A percentile compares a stretch with the other conserved stretches of the same genome.
These are phyloP conservation scores for Juncus effusus DNA, from an alignment of 176 grass and related monocot species.

Conservation along the genomic window DNA sequence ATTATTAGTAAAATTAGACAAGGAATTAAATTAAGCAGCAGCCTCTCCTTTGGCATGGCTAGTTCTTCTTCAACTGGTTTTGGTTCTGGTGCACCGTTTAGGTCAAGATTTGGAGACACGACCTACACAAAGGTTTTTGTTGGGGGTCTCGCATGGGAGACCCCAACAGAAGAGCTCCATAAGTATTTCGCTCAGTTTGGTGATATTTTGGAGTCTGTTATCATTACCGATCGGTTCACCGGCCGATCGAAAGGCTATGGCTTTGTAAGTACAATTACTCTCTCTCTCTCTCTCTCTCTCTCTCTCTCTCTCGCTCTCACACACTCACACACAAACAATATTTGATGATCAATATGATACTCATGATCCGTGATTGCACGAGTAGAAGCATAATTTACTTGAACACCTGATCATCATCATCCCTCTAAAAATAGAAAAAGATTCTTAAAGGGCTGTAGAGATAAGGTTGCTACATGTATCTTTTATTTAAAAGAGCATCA, in stretches of 20 bases:
- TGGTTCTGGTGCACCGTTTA: slow-evolving; percentile 23
- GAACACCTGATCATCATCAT: not conserved
- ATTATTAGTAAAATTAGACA: not conserved
- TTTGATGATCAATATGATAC: not conserved
- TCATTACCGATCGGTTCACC: slow-evolving; percentile 77
- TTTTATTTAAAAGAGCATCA: not conserved
- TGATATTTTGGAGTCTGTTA: slow-evolving; percentile 92
- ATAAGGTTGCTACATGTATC: slow-evolving; percentile 14
- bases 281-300: not conserved
- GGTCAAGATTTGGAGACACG: slow-evolving; percentile 87
- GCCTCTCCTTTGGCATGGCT: not conserved
- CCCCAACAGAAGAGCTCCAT: slow-evolving; percentile 58
- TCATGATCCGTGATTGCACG: no score
- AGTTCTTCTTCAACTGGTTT: slow-evolving; percentile 30
- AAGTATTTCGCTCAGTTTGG: slow-evolving; percentile 73
- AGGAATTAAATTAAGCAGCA: not conserved
- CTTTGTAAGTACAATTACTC: slow-evolving; percentile 53
- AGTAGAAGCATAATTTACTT: not conserved
- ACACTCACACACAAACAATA: not conserved
- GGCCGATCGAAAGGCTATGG: slow-evolving; percentile 94
- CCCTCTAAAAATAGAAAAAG: slow-evolving; percentile 14
- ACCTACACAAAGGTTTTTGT: slow-evolving; percentile 96
- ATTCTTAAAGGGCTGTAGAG: slow-evolving; percentile 10
- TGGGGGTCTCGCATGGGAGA: slow-evolving; percentile 92
- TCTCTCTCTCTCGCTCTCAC: not conserved